These are phyloP conservation scores for Phytophthora pisi DNA, from an alignment of 352 stramenopile genomes.

Conservation along the genomic window DNA sequence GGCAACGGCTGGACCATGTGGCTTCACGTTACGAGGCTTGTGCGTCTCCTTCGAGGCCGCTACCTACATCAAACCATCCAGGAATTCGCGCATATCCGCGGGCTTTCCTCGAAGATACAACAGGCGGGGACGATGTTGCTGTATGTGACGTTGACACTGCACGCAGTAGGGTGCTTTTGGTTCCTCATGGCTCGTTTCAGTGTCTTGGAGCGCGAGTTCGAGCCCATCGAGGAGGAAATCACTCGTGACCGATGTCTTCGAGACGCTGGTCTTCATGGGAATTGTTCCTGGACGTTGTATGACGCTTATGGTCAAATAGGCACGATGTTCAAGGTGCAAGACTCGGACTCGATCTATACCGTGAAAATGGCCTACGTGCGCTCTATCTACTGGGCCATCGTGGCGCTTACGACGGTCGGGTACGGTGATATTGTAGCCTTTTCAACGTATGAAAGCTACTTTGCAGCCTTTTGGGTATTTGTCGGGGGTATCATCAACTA, in stretches of 20 bases:
- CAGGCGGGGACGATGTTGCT: constrained; percentile 61
- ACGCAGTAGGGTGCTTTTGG: constrained; percentile 73
- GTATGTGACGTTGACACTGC: constrained; percentile 67
- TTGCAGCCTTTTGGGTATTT: constrained; percentile 71
- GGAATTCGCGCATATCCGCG: constrained; percentile 57
- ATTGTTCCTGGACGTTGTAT: constrained; percentile 80
- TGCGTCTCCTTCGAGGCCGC: constrained; percentile 56
- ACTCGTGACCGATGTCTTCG: constrained; percentile 54
- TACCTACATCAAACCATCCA: constrained; percentile 59
- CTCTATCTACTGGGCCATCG: constrained; percentile 79
- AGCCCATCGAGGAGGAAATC: constrained; percentile 30
- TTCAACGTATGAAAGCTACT: constrained; percentile 70
- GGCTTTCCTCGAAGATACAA: constrained; percentile 68
- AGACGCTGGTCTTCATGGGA: constrained; percentile 49
- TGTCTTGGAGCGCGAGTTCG: constrained; percentile 39
- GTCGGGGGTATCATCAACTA: constrained; percentile 80
- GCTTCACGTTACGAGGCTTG: constrained; percentile 50
- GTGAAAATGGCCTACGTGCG: constrained; percentile 69
- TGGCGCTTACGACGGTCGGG: constrained; percentile 75
- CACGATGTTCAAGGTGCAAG: constrained; percentile 42
- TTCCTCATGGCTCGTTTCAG: constrained; percentile 77
- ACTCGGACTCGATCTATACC: constrained; percentile 47
- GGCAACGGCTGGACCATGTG: constrained; percentile 40
- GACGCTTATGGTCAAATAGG: constrained; percentile 73
- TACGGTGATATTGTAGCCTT: constrained; percentile 83